Base-by-base conservation (phyloP, 2,329 filamentous ascomycete species). In the Acarospora socialis region DNA sequence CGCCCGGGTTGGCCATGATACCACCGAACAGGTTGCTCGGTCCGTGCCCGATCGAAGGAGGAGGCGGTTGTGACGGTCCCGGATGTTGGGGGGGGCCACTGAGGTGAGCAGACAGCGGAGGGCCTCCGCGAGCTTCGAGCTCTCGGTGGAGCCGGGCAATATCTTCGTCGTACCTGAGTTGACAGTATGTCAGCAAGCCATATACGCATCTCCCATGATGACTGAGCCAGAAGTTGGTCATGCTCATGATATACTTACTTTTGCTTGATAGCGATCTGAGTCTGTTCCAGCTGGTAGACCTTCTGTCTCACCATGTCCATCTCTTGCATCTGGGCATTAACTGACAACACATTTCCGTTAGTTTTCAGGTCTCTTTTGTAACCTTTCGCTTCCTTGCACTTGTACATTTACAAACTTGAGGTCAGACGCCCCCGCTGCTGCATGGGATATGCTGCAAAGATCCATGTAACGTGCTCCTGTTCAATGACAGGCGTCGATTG, bases 221-320 rank as follows among this genome's bases (percentile, higher is more conserved):
- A 30, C 3, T 20, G 37, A 17, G 21, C 14, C 9, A 28, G 29
- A 20, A 40, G 16, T 33, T 15, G 23, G 18, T 18, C 28, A 19
- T 12, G 23, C 10, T 14, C 21, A 26, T 29, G 23, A 30, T 21
- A 34, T 16, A 60, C 77, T 53, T 66, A 95, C 87, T 94, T 92
- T 57, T 77, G 70, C 65, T 95, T 95, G 50, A 94, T 74, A 32
- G 72, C 73, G 48, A 87, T 69, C 50, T 95, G 90, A 29, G 77
- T 73, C 53, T 92, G 84, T 56, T 98, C 90, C 55, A 98, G 74
- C 46, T 81, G 73, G 51, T 83, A 94, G 38, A 98, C 82, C 59
- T 93, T 94, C 52, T 86, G 79, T 41, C 86, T 71, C 30, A 98
- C 83, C 50, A 93, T 71, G 53, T 93, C 82, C 70, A 95, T 90